Base-by-base conservation (phyloP, 768 basidiomycete genomes). In the Termitomyces sp. region DNA sequence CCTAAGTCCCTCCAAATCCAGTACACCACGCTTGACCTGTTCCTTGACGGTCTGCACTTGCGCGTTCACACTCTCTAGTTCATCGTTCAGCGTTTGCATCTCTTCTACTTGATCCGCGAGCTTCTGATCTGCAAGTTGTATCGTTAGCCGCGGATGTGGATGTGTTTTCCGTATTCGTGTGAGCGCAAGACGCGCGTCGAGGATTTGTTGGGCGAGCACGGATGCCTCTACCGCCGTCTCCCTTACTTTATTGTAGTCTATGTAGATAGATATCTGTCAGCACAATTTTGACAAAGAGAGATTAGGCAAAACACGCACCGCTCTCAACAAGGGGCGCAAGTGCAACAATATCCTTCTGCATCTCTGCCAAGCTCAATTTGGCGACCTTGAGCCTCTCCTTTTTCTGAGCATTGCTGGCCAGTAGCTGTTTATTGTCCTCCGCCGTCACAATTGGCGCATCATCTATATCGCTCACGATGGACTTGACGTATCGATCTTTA, bases 401-500 rank as follows among this genome's bases (percentile, higher is more conserved):
- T 74, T 88, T 91, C 62, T 81, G 73, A 50, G 82, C 83, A 63
- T 91, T 93, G 46, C 71, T 70, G 6, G 73, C 63, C 23, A 77
- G 71, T 9, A 91, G 77, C 21, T 78, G 79, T 58, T 87, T 83
- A 63, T 94, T 94, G 59, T 88, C 85, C n/a, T 87, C 87, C 8
- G 84, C 84, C 5, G 87, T 88, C 40, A 94, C 83, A 57, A 85
- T 82, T 2, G 88, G 88, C 0, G 91, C 89, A 56, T 94, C 90
- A 63, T 91, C 85, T 54, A 83, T 84, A 59, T 94, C 88, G 66
- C 86, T 90, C 48, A 93, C 87, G 63, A 95, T 93, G 0, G 84
- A 85, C 67, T 88, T 88, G 63, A 94, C 79, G 65, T 94, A 95
- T 70, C 88, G 86, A 63, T 91, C 84, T 66, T 95, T 96, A 3